These are phyloP conservation scores for Xylaria sp. DNA, from an alignment of 2,329 filamentous ascomycete genomes.

Conservation along the genomic window DNA sequence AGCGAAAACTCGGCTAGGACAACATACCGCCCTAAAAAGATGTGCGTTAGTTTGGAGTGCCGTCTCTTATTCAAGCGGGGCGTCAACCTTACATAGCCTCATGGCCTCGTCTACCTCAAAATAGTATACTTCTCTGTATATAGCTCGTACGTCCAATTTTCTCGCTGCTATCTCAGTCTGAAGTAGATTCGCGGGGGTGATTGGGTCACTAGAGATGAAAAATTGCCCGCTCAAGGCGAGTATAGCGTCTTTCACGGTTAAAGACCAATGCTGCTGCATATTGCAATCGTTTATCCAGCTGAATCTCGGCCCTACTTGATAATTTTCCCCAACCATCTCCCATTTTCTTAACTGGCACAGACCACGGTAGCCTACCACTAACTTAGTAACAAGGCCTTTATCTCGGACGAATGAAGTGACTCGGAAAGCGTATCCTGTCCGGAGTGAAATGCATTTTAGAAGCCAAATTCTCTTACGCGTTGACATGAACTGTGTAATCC, in stretches of 20 bases:
- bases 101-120: background rate
- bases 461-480: background rate
- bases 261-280: background rate
- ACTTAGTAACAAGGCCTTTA: background rate
- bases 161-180: background rate
- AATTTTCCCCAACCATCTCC: too few relatives aligned
- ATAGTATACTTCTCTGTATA: background rate
- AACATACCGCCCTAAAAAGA: slow-evolving; percentile 4
- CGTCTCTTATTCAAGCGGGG: background rate
- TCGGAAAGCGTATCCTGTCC: background rate
- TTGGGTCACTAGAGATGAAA: too few relatives aligned
- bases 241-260: too few relatives aligned
- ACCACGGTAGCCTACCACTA: background rate
- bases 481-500: background rate
- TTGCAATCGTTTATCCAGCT: background rate
- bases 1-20: background rate
- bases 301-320: too few relatives aligned
- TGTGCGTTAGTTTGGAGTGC: background rate
- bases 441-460: background rate
- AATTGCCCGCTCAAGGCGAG: too few relatives aligned
- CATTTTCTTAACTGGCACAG: background rate
- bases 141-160: background rate
- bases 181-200: too few relatives aligned
- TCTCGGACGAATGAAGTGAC: background rate
- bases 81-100: background rate